phyloP scores from a whole-genome alignment of 2,329 filamentous ascomycete species.

The Fusarium sp. region DNA sequence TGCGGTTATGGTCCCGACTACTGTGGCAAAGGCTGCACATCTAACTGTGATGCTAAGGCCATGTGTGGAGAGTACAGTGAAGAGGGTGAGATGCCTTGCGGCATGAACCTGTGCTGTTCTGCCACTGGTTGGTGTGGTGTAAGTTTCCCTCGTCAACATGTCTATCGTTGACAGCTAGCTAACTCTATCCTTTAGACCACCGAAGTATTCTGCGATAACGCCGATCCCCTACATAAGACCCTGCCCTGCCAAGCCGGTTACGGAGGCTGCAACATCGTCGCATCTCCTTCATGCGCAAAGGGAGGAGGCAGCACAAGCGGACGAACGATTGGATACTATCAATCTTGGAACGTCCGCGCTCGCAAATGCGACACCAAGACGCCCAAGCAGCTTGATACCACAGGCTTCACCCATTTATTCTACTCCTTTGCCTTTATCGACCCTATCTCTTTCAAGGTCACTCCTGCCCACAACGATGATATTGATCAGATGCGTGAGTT shows the following conservation, averaged over 20 bases:
- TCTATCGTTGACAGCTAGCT: background rate
- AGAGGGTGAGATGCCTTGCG: constrained; percentile 1
- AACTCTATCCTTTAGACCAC: background rate
- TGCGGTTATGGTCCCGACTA: constrained; percentile 5
- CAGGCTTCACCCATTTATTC: constrained; percentile 19
- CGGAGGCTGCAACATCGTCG: background rate
- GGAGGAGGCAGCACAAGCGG: constrained; percentile 2
- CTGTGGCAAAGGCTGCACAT: constrained; percentile 24
- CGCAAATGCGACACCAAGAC: constrained; percentile 19
- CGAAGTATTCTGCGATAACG: background rate
- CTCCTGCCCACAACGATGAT: constrained; percentile 3
- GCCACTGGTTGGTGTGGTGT: background rate
- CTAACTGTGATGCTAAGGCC: background rate
- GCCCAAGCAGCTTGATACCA: constrained; percentile 15
- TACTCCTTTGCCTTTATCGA: constrained; percentile 28
- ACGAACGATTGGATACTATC: constrained; percentile 19
- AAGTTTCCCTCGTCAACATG: too few species aligned
- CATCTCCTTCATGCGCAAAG: background rate
- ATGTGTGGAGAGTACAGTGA: constrained; percentile 18
- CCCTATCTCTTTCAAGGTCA: constrained; percentile 8
- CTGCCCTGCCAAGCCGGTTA: constrained; percentile 6
- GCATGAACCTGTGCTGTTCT: constrained; percentile 14
- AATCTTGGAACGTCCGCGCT: constrained; percentile 19
- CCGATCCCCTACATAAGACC: background rate
- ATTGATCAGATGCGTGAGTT: constrained; percentile 10